Base-by-base conservation (phyloP, 2,329 filamentous ascomycete genomes). In the Fusarium caatingaense region DNA sequence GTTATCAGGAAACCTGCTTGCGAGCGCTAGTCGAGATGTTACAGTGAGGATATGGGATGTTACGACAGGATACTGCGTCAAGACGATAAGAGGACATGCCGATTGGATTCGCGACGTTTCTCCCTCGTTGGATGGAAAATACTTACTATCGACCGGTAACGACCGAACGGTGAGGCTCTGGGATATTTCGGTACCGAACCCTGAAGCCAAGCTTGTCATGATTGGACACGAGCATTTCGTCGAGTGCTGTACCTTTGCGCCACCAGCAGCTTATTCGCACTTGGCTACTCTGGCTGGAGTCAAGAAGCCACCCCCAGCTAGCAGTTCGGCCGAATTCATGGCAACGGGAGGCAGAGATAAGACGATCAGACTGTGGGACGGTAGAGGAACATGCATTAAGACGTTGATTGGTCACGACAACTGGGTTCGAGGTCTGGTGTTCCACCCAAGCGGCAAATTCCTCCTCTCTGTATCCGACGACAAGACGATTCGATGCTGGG, bases 401-500 rank as follows among this genome's bases (percentile, higher is more conserved):
- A 96, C 92, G 0, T 84, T 98, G 3, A 83, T 89, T 2, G 95
- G 95, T 3, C 95, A 98, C 78, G 94, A 98, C 78, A 98, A 98
- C 78, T 98, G 95, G 95, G 89, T 98, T 11, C 89, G 93, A 32
- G 92, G 88, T 1, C 81, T 98, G 8, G 89, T 93, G 12, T 98
- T 97, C 79, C 95, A 98, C 75, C 95, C 95, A 0, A 92, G 93
- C 11, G 95, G 95, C 45, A 97, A 95, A 80, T 98, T 96, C 76
- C 86, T 98, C 2, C 82, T 98, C 8, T 94, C 91, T 9, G 93
- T 92, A 21, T 88, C 91, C 18, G 95, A 98, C 78, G 95, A 98
- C 82, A 97, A 96, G 83, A 94, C 93, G 7, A 85, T 98, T 64
- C 87, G 94, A 58, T 98, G 94, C 83, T 98, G 95, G 95, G 95